phyloP scores from a whole-genome alignment of 192 early-diverging fungal genomes.

The Backusella westeae region DNA sequence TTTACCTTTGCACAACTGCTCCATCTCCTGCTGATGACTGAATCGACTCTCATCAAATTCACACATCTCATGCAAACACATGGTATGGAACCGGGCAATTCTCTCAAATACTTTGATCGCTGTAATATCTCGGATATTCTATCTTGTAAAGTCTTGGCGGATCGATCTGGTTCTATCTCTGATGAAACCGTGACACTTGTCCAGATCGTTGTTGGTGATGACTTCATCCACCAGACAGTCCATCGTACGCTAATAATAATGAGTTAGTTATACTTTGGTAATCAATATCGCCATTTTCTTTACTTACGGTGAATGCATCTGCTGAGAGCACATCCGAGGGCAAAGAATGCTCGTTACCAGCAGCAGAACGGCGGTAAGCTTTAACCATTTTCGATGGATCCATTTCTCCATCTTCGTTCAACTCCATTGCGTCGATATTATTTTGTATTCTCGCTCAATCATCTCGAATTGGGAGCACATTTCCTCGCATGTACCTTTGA shows the following conservation, averaged over 20 bases:
- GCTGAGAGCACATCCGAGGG: slow-evolving; percentile 90
- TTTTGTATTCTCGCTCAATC: slow-evolving; percentile 78
- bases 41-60: slow-evolving; percentile 56
- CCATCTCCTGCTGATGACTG: slow-evolving; percentile 78
- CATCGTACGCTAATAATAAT: slow-evolving; percentile 44
- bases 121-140: slow-evolving; percentile 70
- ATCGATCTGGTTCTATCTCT: slow-evolving; percentile 85
- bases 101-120: slow-evolving; percentile 74
- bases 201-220: slow-evolving; percentile 53
- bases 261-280: neutral
- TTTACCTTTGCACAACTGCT: slow-evolving; percentile 86
- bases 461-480: slow-evolving; percentile 93
- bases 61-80: slow-evolving; percentile 58
- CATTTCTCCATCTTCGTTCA: slow-evolving; percentile 24
- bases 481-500: slow-evolving; percentile 79
- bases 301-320: slow-evolving; percentile 58
- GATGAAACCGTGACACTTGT: slow-evolving; percentile 74
- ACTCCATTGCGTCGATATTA: slow-evolving; percentile 71
- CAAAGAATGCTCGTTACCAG: slow-evolving; percentile 80
- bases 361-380: slow-evolving; percentile 79
- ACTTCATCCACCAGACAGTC: slow-evolving; percentile 62
- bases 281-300: neutral
- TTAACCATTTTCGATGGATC: slow-evolving; percentile 77
- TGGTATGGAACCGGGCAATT: slow-evolving; percentile 86
- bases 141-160: slow-evolving; percentile 83